phyloP scores from a whole-genome alignment of 129 eudicot species.

The Tanacetum coccineum region DNA sequence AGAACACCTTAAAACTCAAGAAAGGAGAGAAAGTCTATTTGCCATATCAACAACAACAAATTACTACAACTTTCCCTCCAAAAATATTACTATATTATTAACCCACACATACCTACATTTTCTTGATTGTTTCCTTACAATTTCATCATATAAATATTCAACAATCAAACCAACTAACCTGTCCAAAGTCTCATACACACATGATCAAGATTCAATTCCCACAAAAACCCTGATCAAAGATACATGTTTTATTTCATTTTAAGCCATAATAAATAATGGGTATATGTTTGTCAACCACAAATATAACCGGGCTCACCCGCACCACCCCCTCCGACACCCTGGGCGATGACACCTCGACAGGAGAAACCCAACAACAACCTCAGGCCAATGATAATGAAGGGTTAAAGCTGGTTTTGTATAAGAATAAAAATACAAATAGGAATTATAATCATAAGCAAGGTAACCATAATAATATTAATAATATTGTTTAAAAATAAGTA shows the following conservation, averaged over 20 bases:
- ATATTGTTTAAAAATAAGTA: constrained; percentile 18
- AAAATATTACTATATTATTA: constrained; percentile 8
- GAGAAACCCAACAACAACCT: constrained; percentile 13
- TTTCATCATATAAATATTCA: not conserved
- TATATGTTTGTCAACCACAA: constrained; percentile 53
- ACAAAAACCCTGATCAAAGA: constrained; percentile 27
- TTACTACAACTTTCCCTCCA: constrained; percentile 50
- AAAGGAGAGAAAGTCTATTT: constrained; percentile 32
- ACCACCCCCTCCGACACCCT: constrained; percentile 34
- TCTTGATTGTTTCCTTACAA: not conserved
- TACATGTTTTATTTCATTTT: constrained; percentile 12
- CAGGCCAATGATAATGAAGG: constrained; percentile 9
- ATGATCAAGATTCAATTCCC: constrained; percentile 10
- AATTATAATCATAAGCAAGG: constrained; percentile 28
- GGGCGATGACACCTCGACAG: not conserved
- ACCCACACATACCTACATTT: constrained; percentile 1
- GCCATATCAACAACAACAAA: constrained; percentile 37
- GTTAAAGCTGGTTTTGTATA: not conserved
- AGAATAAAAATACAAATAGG: constrained; percentile 19
- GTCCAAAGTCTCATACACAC: constrained; percentile 14
- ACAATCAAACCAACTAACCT: not conserved
- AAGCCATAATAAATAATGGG: constrained; percentile 45
- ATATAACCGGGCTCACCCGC: constrained; percentile 60
- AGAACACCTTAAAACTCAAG: no score
- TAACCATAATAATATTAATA: constrained; percentile 4